These are phyloP conservation scores for Aspergillus heteromorphus DNA, from an alignment of 495 filamentous ascomycete species.

Conservation along the genomic window DNA sequence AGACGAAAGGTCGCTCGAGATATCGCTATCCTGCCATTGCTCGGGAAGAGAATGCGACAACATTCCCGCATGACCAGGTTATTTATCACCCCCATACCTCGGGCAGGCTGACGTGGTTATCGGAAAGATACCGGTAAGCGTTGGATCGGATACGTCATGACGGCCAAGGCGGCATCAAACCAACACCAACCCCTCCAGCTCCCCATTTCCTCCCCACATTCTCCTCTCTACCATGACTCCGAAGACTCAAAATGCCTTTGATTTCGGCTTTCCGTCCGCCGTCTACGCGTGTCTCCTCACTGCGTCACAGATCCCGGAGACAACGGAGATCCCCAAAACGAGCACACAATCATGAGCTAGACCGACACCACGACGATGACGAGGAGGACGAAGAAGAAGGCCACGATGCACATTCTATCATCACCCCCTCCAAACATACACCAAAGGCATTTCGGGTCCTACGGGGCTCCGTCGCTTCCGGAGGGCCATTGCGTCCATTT, in stretches of 20 bases:
- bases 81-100: no score
- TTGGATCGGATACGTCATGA: not conserved
- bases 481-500: constrained; percentile 50
- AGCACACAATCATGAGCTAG: not conserved
- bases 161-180: not conserved
- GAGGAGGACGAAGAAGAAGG: constrained; percentile 16
- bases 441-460: constrained; percentile 28
- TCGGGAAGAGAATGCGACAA: no score
- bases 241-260: constrained; percentile 23
- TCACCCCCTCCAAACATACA: constrained; percentile 40
- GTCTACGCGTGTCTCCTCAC: constrained; percentile 24
- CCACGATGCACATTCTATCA: constrained; percentile 35
- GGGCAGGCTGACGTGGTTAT: no score
- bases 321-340: constrained; percentile 15
- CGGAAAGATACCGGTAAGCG: no score
- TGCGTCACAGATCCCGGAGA: constrained; percentile 18
- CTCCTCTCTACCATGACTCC: not conserved
- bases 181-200: not conserved
- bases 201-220: not conserved
- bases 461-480: constrained; percentile 33
- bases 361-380: not conserved
- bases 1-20: no score
- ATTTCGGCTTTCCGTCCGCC: constrained; percentile 36
- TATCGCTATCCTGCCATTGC: no score
- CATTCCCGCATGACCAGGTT: no score